Conservation (phyloP, 805 yeast genomes). For the Starmerella sirachaensis region DNA sequence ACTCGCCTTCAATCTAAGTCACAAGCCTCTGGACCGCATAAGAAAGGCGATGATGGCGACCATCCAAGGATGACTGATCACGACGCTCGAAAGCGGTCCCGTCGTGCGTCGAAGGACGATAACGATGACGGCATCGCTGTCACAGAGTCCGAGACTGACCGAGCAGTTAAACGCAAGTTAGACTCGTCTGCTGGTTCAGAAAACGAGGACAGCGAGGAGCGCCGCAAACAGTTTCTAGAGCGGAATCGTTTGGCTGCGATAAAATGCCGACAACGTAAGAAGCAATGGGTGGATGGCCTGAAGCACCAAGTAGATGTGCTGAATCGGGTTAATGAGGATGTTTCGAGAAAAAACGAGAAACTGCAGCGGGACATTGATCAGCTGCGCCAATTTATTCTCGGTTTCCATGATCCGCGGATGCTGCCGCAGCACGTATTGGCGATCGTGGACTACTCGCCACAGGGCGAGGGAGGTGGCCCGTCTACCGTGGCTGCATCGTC, state of each 20-base stretch:
- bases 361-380: slow-evolving; percentile 26
- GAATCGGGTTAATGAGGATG: slow-evolving; percentile 54
- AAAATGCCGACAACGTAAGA: slow-evolving; percentile 88
- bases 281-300: slow-evolving; percentile 72
- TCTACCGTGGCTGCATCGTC: too few species aligned
- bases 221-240: slow-evolving; percentile 66
- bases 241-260: slow-evolving; percentile 91
- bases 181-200: neutral
- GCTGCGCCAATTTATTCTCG: slow-evolving; percentile 21
- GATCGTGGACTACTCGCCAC: slow-evolving; percentile 9
- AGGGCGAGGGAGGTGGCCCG: too few species aligned
- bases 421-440: slow-evolving; percentile 19
- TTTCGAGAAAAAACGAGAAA: slow-evolving; percentile 26
- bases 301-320: slow-evolving; percentile 66
- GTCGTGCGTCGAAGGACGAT: too few species aligned
- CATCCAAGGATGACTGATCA: too few species aligned
- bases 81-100: too few species aligned
- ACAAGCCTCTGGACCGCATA: too few species aligned
- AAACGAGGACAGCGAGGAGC: slow-evolving; percentile 60
- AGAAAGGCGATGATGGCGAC: too few species aligned
- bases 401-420: slow-evolving; percentile 12
- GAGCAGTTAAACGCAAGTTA: too few species aligned
- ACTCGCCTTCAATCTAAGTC: too few species aligned
- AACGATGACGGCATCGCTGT: too few species aligned
- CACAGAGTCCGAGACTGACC: too few species aligned